Conservation (phyloP, 805 yeast genomes). For the Ogataea henricii region DNA sequence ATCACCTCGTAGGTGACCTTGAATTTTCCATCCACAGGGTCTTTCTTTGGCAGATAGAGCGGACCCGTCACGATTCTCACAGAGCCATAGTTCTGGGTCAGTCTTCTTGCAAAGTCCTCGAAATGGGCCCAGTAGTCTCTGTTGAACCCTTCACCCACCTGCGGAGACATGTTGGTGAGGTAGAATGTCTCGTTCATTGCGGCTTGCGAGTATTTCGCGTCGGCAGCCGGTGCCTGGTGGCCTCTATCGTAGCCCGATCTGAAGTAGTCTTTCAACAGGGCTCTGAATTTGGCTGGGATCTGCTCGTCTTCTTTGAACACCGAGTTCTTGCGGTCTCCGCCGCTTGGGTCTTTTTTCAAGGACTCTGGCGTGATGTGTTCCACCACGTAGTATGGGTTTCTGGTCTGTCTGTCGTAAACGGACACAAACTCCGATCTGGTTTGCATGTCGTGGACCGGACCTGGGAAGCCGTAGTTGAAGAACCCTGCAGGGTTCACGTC, state of each 20-base stretch:
- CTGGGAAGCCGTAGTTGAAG: constrained; percentile 93
- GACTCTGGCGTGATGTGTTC: constrained; percentile 86
- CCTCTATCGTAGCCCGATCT: constrained; percentile 96
- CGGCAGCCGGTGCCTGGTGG: constrained; percentile 97
- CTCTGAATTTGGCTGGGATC: constrained; percentile 78
- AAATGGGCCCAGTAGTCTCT: constrained; percentile 98
- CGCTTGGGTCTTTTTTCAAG: constrained; percentile 42
- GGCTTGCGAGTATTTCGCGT: constrained; percentile 83
- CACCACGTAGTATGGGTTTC: constrained; percentile 83
- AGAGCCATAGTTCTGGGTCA: constrained; percentile 67
- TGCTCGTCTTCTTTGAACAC: constrained; percentile 84
- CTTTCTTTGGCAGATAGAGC: constrained; percentile 75
- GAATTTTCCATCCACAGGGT: constrained; percentile 77
- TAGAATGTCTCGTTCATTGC: constrained; percentile 96
- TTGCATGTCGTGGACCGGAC: constrained; percentile 86
- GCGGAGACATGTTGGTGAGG: constrained; percentile 91
- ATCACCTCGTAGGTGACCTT: constrained; percentile 87
- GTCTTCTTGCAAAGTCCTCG: constrained; percentile 81
- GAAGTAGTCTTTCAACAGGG: constrained; percentile 79
- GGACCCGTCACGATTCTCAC: constrained; percentile 95
- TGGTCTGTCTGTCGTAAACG: constrained; percentile 79
- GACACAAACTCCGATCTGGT: constrained; percentile 76
- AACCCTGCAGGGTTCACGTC: constrained; percentile 70
- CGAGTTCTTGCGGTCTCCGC: constrained; percentile 77
- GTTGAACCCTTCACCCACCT: constrained; percentile 96